Evolutionary conservation across 140 eudicot species (phyloP).

Genomic region (Senecio squalidus): DNA sequence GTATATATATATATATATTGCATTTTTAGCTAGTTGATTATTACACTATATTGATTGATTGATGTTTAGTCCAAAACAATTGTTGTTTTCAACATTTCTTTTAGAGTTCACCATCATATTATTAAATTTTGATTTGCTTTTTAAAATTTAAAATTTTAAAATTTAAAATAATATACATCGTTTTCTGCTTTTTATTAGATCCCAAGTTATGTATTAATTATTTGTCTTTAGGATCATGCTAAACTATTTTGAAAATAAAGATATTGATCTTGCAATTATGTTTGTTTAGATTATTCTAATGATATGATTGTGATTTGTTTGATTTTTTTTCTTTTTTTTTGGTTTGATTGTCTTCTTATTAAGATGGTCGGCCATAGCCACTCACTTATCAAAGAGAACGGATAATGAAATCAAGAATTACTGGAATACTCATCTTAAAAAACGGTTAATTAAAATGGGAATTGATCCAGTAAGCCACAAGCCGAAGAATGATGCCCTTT

Average conservation of each 20-base stretch:
- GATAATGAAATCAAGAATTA: constrained; percentile 89
- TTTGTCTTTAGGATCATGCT: background rate
- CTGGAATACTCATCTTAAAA: constrained; percentile 94
- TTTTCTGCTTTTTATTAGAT: background rate
- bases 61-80: too few species aligned
- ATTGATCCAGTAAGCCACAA: constrained; percentile 94
- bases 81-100: too few species aligned
- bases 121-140: too few species aligned
- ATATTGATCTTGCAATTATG: constrained; percentile 10
- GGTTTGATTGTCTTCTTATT: constrained; percentile 24
- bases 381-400: constrained; percentile 85
- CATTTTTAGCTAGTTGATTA: too few species aligned
- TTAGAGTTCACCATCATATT: too few species aligned
- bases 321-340: background rate
- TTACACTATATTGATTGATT: too few species aligned
- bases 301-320: constrained; percentile 9
- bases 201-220: background rate
- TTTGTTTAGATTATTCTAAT: constrained; percentile 17
- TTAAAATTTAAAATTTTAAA: too few species aligned
- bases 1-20: too few species aligned
- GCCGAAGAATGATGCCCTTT: constrained; percentile 57
- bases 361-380: constrained; percentile 99
- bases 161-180: too few species aligned
- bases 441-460: constrained; percentile 77
- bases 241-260: background rate